Evolutionary conservation across 768 basidiomycete genomes (phyloP), one percentile per base, ranked within the genome.

Genomic region (Termitomyces sp.): DNA sequence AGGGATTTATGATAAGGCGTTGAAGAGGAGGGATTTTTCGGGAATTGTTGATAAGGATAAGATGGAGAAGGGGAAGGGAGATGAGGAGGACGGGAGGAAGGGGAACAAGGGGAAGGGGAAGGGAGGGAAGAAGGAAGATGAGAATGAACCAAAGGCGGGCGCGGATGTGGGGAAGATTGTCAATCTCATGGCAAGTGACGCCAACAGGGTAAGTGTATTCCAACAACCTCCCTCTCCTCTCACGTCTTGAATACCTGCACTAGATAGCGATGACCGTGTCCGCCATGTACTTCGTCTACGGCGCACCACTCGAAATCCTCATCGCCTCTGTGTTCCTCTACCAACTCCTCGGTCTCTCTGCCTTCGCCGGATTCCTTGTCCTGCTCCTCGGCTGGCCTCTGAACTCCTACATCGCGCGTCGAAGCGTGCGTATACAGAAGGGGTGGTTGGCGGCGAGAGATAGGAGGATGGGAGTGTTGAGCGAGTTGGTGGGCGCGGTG

Each of bases 101-200:
- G 16, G 40, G 30, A 28, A 23, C n/a, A 35, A 37, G 4, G 14
- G 35, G 28, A 55, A 47, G 21, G 52, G 45, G 4, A 59, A 56
- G 30, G 50, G 45, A 25, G 54, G 46, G 5, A 51, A 73, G 54
- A 73, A 71, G 44, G 68, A 68, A 28, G 72, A 68, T 10, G 75
- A 71, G 62, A 75, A 79, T 44, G 78, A 89, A 30, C 81, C 85
- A 1, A 86, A 82, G 61, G 80, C 86, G 0, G 89, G 91, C 16
- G 94, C 94, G 8, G 89, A 93, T 66, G 78, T 89, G 12, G 94
- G 94, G 12, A 94, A 94, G 68, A 91, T 95, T 52, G 90, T 94
- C 54, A 91, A 92, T 61, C 71, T 94, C 35, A 95, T 95, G 91
- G 84, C 89, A 14, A 84, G 82, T 7, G 90, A 92, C 66, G 84